A percentile compares a stretch with the other conserved stretches of the same genome.
Conservation (phyloP, 1,139 yeast genomes). For the Kodamaea alishanica region DNA sequence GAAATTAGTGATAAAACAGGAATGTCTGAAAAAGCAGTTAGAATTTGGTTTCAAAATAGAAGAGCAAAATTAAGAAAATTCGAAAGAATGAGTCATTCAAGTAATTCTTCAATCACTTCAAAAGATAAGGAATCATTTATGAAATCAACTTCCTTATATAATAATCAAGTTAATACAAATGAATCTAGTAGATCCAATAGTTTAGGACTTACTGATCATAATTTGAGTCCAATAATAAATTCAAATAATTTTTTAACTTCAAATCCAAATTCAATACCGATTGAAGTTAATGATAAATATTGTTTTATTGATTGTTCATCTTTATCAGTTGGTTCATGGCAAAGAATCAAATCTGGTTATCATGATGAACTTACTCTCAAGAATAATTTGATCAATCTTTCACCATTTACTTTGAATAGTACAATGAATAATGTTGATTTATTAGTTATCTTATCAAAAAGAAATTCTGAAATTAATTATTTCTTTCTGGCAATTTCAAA, state of each 20-base stretch:
- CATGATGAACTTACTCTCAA: slow-evolving; percentile 40
- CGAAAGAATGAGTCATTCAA: slow-evolving; percentile 39
- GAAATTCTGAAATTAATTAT: slow-evolving; percentile 67
- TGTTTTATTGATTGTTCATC: slow-evolving; percentile 64
- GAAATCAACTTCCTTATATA: too few species aligned
- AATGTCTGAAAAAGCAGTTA: slow-evolving; percentile 87
- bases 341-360: slow-evolving; percentile 63
- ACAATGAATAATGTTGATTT: slow-evolving; percentile 67
- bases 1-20: slow-evolving; percentile 71
- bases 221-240: too few species aligned
- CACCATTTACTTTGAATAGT: slow-evolving; percentile 60
- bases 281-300: slow-evolving; percentile 62
- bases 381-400: slow-evolving; percentile 51
- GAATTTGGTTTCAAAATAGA: slow-evolving; percentile 94
- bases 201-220: too few species aligned
- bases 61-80: slow-evolving; percentile 73
- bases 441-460: slow-evolving; percentile 61
- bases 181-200: too few species aligned
- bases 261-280: slow-evolving; percentile 31
- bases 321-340: slow-evolving; percentile 76
- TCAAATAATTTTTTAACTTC: too few species aligned
- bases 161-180: too few species aligned
- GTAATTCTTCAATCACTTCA: slow-evolving; percentile 4
- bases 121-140: too few species aligned
- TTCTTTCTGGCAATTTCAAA: slow-evolving; percentile 69